Percentiles rank a stretch among this genome's conserved stretches.
phyloP scores from a whole-genome alignment of 2,329 filamentous ascomycete genomes.

The Elsinoe batatas region DNA sequence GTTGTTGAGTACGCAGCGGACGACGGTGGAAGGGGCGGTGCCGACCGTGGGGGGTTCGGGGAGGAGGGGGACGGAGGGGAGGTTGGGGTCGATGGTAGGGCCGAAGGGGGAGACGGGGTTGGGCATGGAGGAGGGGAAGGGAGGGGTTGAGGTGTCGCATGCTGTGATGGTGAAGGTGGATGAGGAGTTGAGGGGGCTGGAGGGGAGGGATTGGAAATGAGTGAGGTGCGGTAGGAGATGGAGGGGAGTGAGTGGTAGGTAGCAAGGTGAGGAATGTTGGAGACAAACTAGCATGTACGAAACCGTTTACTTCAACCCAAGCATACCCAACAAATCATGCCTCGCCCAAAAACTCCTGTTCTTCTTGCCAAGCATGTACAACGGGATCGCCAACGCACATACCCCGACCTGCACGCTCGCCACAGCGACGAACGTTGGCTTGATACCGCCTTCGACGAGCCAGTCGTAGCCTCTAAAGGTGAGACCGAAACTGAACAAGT shows the following conservation, averaged over 20 bases:
- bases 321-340: slow-evolving; percentile 57
- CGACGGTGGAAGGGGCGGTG: too few relatives aligned
- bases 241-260: not conserved
- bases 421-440: slow-evolving; percentile 59
- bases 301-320: slow-evolving; percentile 26
- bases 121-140: not conserved
- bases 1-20: too few relatives aligned
- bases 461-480: slow-evolving; percentile 80
- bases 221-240: too few relatives aligned
- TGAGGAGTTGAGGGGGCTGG: too few relatives aligned
- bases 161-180: too few relatives aligned
- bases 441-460: slow-evolving; percentile 55
- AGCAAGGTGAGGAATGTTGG: too few relatives aligned
- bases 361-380: slow-evolving; percentile 70
- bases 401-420: slow-evolving; percentile 68
- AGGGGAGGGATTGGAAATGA: too few relatives aligned
- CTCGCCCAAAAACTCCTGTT: slow-evolving; percentile 65
- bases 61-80: too few relatives aligned
- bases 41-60: too few relatives aligned
- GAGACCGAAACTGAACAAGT: slow-evolving; percentile 78
- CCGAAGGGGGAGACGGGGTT: not conserved
- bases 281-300: too few relatives aligned
- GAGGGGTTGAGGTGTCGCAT: too few relatives aligned
- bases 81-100: too few relatives aligned
- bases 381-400: slow-evolving; percentile 63